Evolutionary conservation across 1,284 basidiomycete species (phyloP).

Genomic region (Peniophora sp.): DNA sequence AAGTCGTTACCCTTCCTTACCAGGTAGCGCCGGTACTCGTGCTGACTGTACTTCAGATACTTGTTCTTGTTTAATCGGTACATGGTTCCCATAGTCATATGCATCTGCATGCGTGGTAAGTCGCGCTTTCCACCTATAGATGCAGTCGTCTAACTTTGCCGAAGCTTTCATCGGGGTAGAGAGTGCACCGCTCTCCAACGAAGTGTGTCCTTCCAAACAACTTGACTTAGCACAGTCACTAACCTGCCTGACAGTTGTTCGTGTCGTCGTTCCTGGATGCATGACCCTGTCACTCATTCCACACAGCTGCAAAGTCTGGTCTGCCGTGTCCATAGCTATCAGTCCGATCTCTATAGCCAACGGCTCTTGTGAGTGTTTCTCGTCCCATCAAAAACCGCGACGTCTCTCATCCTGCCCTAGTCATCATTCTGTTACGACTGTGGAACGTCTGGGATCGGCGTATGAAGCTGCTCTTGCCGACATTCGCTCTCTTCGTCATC

Average conservation of each 20-base stretch:
- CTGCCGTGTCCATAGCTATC: constrained; percentile 20
- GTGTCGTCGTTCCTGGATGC: not conserved
- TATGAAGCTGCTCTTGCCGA: constrained; percentile 24
- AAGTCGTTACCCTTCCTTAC: no score
- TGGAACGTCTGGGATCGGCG: constrained; percentile 35
- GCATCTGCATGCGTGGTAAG: constrained; percentile 29
- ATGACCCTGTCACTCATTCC: not conserved
- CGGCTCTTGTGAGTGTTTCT: constrained; percentile 27
- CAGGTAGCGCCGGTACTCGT: no score
- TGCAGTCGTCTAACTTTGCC: not conserved
- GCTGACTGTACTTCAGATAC: constrained; percentile 29
- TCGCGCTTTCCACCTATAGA: not conserved
- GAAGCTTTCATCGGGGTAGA: not conserved
- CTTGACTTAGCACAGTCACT: not conserved
- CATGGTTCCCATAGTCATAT: constrained; percentile 29
- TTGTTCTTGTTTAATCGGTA: constrained; percentile 42
- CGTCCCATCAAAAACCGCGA: not conserved
- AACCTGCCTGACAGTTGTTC: constrained; percentile 13
- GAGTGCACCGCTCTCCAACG: not conserved
- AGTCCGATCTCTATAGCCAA: constrained; percentile 29
- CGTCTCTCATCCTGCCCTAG: constrained; percentile 11
- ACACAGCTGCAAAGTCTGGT: constrained; percentile 29
- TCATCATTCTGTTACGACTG: constrained; percentile 32
- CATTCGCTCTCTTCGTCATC: constrained; percentile 23
- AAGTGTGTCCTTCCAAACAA: not conserved